Evolutionary conservation across 1,284 basidiomycete species (phyloP), one percentile per base, ranked within the genome.

Genomic region (Malassezia psittaci): DNA sequence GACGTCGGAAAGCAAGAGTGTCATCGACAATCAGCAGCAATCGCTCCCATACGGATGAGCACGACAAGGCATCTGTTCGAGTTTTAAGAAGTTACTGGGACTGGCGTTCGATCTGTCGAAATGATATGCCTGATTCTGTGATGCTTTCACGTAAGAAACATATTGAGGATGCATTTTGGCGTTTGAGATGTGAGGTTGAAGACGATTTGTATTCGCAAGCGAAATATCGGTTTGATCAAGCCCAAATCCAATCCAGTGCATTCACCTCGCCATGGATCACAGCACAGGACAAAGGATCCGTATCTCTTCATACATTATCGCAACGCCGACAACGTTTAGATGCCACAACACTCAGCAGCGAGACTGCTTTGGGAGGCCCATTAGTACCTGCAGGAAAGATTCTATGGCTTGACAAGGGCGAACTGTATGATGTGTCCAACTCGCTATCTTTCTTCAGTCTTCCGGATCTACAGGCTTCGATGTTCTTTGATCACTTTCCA

Each of bases 401-500:
- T 34, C 53, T 70, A 19, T 68, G 66, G 66, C 63, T 74, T 51
- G 39, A 45, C 10, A 52, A 68, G 33, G 54, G 60, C 13, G 60
- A 60, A 29, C 39, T 74, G 45, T 71, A 70, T 51, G 52, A 54
- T 9, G 61, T 74, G 6, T 57, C 61, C 41, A 62, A 61, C 33
- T 68, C 71, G 8, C 47, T 69, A 15, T 55, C 65, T 5, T 74
- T 72, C 57, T 74, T 72, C 61, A 63, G 63, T 51, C 46, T 72
- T 29, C 71, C 71, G 6, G 68, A 69, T 38, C 45, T 47, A 32
- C 33, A 54, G n/a, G 35, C 51, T 12, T 38, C 62, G 42, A 67
- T 71, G 69, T 69, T 74, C 56, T 63, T 65, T 1, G 56, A 61
- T 35, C 71, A 74, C 53, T 68, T 74, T 32, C 71, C 71, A 9